Conservation (phyloP, 345 rosid species). For the Eucalyptus dawsonii region DNA sequence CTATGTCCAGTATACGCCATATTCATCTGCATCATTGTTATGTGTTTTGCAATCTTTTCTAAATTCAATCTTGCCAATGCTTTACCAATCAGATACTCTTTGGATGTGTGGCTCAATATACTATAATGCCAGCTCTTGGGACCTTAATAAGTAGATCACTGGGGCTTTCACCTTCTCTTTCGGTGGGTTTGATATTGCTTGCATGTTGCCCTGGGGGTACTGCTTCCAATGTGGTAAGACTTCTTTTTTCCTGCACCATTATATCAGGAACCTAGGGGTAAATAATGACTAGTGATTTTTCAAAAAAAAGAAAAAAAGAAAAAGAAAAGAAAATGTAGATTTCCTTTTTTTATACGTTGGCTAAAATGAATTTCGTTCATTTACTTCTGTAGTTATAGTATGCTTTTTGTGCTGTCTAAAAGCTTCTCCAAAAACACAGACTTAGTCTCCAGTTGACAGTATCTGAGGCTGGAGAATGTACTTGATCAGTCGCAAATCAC, state of each 20-base stretch:
- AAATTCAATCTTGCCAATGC: background rate
- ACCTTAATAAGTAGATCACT: slow-evolving; percentile 25
- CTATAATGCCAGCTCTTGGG: slow-evolving; percentile 50
- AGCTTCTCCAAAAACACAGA: background rate
- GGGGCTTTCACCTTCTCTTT: slow-evolving; percentile 50
- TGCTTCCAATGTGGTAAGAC: slow-evolving; percentile 64
- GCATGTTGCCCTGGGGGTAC: slow-evolving; percentile 64
- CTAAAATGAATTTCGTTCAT: background rate
- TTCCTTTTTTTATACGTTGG: background rate
- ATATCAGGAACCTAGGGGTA: background rate
- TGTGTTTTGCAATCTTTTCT: background rate
- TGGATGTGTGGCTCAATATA: slow-evolving; percentile 52
- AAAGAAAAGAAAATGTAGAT: background rate
- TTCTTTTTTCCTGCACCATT: background rate
- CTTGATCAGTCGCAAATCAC: background rate
- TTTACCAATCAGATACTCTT: slow-evolving; percentile 37
- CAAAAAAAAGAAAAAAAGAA: background rate
- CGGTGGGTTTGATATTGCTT: slow-evolving; percentile 58
- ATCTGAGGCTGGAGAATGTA: background rate
- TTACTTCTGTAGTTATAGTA: background rate
- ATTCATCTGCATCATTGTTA: background rate
- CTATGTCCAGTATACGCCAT: background rate
- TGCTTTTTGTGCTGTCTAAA: background rate
- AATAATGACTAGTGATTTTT: background rate
- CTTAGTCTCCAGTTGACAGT: background rate